Conservation (phyloP, 2,329 filamentous ascomycete species). For the Xylaria sp. region DNA sequence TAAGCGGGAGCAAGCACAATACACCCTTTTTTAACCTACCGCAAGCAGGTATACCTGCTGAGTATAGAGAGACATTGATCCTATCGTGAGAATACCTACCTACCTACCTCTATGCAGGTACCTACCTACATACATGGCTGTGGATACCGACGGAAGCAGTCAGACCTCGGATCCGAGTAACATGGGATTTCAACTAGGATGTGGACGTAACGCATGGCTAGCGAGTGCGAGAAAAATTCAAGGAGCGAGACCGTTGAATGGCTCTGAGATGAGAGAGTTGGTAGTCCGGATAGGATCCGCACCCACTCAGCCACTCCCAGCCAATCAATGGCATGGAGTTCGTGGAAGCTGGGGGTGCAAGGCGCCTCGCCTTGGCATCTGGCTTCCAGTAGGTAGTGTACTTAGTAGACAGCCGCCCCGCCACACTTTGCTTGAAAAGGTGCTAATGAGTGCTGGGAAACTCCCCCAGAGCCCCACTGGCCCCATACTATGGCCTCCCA, state of each 20-base stretch:
- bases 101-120: not conserved
- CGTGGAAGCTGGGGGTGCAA: slow-evolving; percentile 41
- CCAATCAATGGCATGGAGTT: slow-evolving; percentile 45
- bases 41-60: not conserved
- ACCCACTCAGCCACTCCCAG: slow-evolving; percentile 36
- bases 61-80: not conserved
- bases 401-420: slow-evolving; percentile 3
- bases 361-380: slow-evolving; percentile 45
- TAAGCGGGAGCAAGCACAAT: not conserved
- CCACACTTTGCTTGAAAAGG: slow-evolving; percentile 12
- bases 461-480: slow-evolving; percentile 6
- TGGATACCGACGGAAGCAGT: slow-evolving; percentile 5
- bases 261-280: slow-evolving; percentile 18
- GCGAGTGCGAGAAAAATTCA: slow-evolving; percentile 11
- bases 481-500: not conserved
- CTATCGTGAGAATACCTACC: not conserved
- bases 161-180: slow-evolving; percentile 2
- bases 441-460: slow-evolving; percentile 3
- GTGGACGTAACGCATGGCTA: not conserved
- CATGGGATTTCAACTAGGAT: slow-evolving; percentile 8
- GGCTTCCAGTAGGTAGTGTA: not conserved
- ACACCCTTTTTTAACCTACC: not conserved
- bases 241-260: slow-evolving; percentile 22
- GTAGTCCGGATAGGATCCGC: slow-evolving; percentile 29
- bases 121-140: not conserved